Base-by-base conservation (phyloP, 2,329 filamentous ascomycete genomes). In the Chaetoscypha palmicola region DNA sequence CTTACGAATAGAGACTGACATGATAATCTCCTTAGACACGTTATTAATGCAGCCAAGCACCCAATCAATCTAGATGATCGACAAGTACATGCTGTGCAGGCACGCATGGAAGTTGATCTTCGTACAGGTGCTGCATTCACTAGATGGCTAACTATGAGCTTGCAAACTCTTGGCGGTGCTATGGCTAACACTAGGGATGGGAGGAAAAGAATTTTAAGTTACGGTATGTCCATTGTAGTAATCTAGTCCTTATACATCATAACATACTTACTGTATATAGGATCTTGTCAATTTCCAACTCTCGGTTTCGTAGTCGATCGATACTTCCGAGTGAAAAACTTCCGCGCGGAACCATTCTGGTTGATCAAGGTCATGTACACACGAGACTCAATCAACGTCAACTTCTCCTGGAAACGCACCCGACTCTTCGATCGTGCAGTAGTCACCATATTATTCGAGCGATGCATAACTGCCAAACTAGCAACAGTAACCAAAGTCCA, bases 221-320 rank as follows among this genome's bases (percentile, higher is more conserved):
- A 96, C 59, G 89, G 87, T 85, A 68, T 52, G 68, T 40, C 22
- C 19, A 28, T n/a, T 26, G 4, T n/a, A 26, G 17, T 38, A 23
- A 10, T n/a, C 21, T 21, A 14, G 5, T 28, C 24, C 8, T 28
- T n/a, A 28, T 12, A 28, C 24, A 28, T 28, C n/a, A 28, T 12
- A 28, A 28, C 24, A 28, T 28, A 11, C 8, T 16, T 5, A 33
- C 16, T n/a, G 16, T 33, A 33, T 33, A 5, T n/a, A 58, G 86
- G 77, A 11, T 95, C 90, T 3, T 98, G 92, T 54, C 92, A 98
- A 62, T 98, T 98, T 58, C 92, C 92, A 1, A 97, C 92, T 0
- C 72, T 98, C 4, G 92, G 92, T 0, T 98, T 98, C 54, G 91
- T 98, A 1, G 92, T 98, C 5, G 92, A 98, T 64, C 80, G 91